Conservation (phyloP, 176 grass and related monocot genomes). For the Pontederia crassipes region DNA sequence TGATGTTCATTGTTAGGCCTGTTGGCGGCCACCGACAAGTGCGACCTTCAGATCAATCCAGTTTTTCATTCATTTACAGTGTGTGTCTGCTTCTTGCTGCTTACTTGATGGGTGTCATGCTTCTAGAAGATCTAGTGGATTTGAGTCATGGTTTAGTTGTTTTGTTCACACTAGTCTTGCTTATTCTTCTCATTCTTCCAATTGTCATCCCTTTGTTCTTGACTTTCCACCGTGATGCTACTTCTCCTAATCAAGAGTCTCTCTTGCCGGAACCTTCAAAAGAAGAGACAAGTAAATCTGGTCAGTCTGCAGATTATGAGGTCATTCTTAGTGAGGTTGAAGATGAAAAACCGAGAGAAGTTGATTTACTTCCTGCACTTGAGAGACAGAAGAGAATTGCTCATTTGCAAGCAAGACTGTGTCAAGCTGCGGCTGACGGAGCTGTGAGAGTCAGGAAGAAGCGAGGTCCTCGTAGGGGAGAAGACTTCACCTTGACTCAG, state of each 20-base stretch:
- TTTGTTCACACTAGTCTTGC: neutral
- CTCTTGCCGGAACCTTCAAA: neutral
- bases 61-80: conserved; percentile 3
- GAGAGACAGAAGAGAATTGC: conserved; percentile 7
- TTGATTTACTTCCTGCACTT: neutral
- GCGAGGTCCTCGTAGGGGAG: conserved; percentile 6
- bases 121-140: conserved; percentile 9
- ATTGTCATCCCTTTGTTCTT: conserved; percentile 3
- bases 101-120: conserved; percentile 15
- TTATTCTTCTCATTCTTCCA: neutral
- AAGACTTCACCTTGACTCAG: conserved; percentile 8
- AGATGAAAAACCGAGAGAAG: conserved; percentile 7
- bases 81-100: conserved; percentile 5
- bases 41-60: neutral
- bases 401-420: conserved; percentile 11
- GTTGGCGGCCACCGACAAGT: conserved; percentile 11
- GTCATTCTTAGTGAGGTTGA: conserved; percentile 6
- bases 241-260: neutral
- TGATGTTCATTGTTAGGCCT: conserved; percentile 8
- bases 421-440: conserved; percentile 5
- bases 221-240: neutral
- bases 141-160: neutral
- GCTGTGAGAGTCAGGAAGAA: conserved; percentile 12
- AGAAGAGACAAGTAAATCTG: conserved; percentile 7
- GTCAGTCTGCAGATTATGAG: neutral